These are phyloP conservation scores for Suillus clintonianus DNA, from an alignment of 768 basidiomycete genomes.

Conservation along the genomic window DNA sequence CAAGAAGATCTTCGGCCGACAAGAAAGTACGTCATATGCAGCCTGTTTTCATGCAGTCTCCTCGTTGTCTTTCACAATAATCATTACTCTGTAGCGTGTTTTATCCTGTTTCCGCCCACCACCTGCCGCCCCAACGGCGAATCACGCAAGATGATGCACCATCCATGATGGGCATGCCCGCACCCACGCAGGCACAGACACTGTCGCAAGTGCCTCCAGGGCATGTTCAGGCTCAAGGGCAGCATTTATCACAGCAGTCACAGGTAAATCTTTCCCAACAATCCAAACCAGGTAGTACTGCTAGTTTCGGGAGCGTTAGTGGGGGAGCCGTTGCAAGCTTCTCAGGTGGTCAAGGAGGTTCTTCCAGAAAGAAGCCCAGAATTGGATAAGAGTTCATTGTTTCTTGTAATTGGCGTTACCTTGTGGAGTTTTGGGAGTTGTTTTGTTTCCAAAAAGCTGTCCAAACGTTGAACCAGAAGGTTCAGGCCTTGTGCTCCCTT, in stretches of 20 bases:
- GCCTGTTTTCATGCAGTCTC: not conserved
- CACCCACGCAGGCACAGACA: slow-evolving; percentile 44
- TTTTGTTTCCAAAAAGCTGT: not conserved
- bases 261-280: slow-evolving; percentile 26
- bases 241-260: slow-evolving; percentile 30
- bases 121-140: slow-evolving; percentile 82
- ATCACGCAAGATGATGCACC: slow-evolving; percentile 94
- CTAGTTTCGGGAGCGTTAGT: slow-evolving; percentile 65
- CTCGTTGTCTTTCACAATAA: not conserved
- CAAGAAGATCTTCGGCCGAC: slow-evolving; percentile 86
- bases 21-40: slow-evolving; percentile 62
- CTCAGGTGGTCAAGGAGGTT: slow-evolving; percentile 33
- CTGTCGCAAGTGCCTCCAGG: slow-evolving; percentile 47
- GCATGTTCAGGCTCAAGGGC: slow-evolving; percentile 50
- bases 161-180: slow-evolving; percentile 74
- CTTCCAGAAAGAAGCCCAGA: slow-evolving; percentile 62
- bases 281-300: slow-evolving; percentile 57
- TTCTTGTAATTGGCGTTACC: not conserved
- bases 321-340: slow-evolving; percentile 38
- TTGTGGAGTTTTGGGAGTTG: not conserved
- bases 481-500: not conserved
- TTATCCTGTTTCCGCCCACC: slow-evolving; percentile 57
- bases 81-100: slow-evolving; percentile 60
- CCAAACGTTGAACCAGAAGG: not conserved
- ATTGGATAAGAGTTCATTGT: slow-evolving; percentile 36